Conservation (phyloP, 2,329 filamentous ascomycete genomes). For the Aspergillus felis region DNA sequence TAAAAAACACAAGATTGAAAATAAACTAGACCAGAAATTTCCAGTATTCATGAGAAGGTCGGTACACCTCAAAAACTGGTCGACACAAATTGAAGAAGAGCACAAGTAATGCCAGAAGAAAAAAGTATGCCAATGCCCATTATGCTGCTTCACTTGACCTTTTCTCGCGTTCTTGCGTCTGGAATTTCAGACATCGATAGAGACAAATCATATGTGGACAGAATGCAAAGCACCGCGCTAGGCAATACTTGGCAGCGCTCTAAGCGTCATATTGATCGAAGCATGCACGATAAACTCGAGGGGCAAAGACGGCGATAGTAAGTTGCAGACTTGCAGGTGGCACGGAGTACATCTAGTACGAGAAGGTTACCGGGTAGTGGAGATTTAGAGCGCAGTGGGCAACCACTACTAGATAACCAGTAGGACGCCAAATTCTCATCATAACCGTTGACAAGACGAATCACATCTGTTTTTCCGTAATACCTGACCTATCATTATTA, state of each 20-base stretch:
- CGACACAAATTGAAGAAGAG: neutral
- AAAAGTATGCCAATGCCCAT: neutral
- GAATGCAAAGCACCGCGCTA: neutral
- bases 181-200: neutral
- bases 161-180: neutral
- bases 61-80: neutral
- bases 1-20: too few relatives aligned
- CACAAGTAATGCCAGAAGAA: neutral
- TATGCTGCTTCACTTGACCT: neutral
- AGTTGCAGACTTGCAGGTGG: neutral
- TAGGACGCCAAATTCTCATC: neutral
- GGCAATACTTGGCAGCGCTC: neutral
- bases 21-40: too few relatives aligned
- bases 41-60: neutral
- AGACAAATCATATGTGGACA: neutral
- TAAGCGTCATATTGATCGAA: conserved; percentile 6
- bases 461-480: conserved; percentile 3
- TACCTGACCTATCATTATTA: neutral
- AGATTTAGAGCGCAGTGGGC: neutral
- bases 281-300: conserved; percentile 9
- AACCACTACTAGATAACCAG: neutral
- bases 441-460: conserved; percentile 7
- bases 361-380: conserved; percentile 1
- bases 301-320: neutral
- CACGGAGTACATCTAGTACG: neutral